phyloP scores from a whole-genome alignment of 768 basidiomycete genomes.

The Zangia roseola region DNA sequence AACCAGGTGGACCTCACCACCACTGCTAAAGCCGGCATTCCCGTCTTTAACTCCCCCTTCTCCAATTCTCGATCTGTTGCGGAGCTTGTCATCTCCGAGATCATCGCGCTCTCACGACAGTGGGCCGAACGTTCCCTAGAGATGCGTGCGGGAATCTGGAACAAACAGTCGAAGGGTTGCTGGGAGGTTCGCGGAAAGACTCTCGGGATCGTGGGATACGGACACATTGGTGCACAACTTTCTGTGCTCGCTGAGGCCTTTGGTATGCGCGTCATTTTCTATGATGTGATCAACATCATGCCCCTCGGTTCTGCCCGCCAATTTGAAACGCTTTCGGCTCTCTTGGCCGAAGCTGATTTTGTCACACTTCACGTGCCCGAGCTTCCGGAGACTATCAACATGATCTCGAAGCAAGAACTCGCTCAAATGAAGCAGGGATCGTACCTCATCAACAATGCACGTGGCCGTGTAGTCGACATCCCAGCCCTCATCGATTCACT shows the following conservation, averaged over 20 bases:
- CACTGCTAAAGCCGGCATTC: constrained; percentile 85
- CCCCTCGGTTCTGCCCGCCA: constrained; percentile 93
- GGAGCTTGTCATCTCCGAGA: constrained; percentile 93
- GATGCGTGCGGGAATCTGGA: constrained; percentile 90
- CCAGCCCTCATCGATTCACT: constrained; percentile 82
- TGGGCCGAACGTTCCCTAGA: constrained; percentile 86
- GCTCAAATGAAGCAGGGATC: constrained; percentile 92
- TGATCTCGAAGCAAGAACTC: constrained; percentile 80
- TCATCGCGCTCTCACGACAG: constrained; percentile 92
- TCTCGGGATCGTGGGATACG: constrained; percentile 96
- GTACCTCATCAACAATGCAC: constrained; percentile 97
- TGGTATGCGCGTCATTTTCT: constrained; percentile 93
- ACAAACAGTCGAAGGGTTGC: constrained; percentile 97
- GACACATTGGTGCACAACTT: constrained; percentile 96
- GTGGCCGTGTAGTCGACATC: constrained; percentile 94
- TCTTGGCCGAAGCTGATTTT: constrained; percentile 84
- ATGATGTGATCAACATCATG: constrained; percentile 97
- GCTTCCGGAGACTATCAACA: constrained; percentile 90
- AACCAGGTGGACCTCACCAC: constrained; percentile 93
- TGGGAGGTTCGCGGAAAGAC: constrained; percentile 99
- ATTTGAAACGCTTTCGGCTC: constrained; percentile 70
- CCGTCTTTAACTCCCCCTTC: constrained; percentile 99
- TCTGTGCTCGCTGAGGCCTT: constrained; percentile 96
- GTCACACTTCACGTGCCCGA: constrained; percentile 97
- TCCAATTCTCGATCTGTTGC: constrained; percentile 99